Percentiles rank a stretch among this genome's conserved stretches.
Evolutionary conservation across 2,329 filamentous ascomycete species (phyloP).

Genomic region (Alternaria ethzedia): DNA sequence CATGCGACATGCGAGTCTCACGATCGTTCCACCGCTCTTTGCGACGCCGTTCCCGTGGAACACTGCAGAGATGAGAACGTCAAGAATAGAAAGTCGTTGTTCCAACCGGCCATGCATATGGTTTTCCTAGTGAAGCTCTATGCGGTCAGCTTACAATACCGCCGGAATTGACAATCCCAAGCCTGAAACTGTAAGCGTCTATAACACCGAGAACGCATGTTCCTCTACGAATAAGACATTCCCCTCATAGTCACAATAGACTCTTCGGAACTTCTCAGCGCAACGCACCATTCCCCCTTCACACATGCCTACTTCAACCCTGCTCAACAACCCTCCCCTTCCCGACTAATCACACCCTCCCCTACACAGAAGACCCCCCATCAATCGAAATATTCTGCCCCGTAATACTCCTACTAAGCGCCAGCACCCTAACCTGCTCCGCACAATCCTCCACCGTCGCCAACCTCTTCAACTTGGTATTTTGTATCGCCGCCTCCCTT

Average conservation of each 20-base stretch:
- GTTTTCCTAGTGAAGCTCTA: not conserved
- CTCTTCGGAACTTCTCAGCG: not conserved
- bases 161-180: not conserved
- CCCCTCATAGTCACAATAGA: not conserved
- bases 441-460: slow-evolving; percentile 60
- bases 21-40: not conserved
- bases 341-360: not conserved
- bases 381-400: slow-evolving; percentile 49
- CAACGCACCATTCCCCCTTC: not conserved
- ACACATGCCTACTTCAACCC: not conserved
- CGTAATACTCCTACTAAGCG: slow-evolving; percentile 44
- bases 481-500: slow-evolving; percentile 51
- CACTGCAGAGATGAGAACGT: not conserved
- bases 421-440: slow-evolving; percentile 44
- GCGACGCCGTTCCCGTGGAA: not conserved
- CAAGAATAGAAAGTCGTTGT: not conserved
- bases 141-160: not conserved
- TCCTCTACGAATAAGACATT: not conserved
- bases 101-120: not conserved
- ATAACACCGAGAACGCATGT: not conserved
- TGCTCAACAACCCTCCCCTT: no score
- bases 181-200: not conserved
- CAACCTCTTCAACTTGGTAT: slow-evolving; percentile 57
- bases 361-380: slow-evolving; percentile 36
- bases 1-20: not conserved